These are phyloP conservation scores for Cercospora sp. DNA, from an alignment of 2,329 filamentous ascomycete species.

Conservation along the genomic window DNA sequence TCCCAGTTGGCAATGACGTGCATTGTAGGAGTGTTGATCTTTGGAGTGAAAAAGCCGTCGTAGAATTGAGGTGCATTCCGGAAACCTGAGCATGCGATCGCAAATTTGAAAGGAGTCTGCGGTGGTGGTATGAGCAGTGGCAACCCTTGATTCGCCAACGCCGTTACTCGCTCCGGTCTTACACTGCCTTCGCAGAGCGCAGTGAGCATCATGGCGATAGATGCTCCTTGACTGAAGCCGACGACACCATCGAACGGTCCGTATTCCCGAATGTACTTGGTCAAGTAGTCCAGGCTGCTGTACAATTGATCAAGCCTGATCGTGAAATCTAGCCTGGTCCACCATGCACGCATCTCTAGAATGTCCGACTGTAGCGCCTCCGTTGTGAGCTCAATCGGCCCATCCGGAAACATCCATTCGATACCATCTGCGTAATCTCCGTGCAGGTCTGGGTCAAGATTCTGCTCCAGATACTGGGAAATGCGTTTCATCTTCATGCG, in stretches of 20 bases:
- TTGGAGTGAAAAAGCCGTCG: slow-evolving; percentile 26
- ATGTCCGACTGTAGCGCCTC: slow-evolving; percentile 20
- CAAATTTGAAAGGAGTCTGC: slow-evolving; percentile 28
- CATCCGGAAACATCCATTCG: slow-evolving; percentile 25
- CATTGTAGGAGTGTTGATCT: slow-evolving; percentile 23
- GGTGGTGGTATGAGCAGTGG: slow-evolving; percentile 25
- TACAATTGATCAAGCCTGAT: slow-evolving; percentile 26
- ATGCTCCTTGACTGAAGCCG: slow-evolving; percentile 26
- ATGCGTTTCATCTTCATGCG: slow-evolving; percentile 25
- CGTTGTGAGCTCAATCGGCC: slow-evolving; percentile 21
- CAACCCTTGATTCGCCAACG: slow-evolving; percentile 19
- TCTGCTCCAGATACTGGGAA: slow-evolving; percentile 17
- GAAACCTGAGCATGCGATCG: slow-evolving; percentile 25
- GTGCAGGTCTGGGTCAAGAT: slow-evolving; percentile 15
- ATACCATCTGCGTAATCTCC: slow-evolving; percentile 21
- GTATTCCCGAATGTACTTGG: slow-evolving; percentile 23
- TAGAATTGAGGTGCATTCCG: slow-evolving; percentile 24
- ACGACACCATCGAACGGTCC: slow-evolving; percentile 26
- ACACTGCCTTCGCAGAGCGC: slow-evolving; percentile 24
- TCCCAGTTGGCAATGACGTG: slow-evolving; percentile 25
- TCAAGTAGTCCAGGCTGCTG: slow-evolving; percentile 22
- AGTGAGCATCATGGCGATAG: slow-evolving; percentile 34
- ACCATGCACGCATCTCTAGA: slow-evolving; percentile 25
- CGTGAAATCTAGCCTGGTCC: slow-evolving; percentile 23
- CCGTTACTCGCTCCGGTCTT: slow-evolving; percentile 18